Conservation (phyloP, 179 eudicot genomes). For the Spergularia azorica region DNA sequence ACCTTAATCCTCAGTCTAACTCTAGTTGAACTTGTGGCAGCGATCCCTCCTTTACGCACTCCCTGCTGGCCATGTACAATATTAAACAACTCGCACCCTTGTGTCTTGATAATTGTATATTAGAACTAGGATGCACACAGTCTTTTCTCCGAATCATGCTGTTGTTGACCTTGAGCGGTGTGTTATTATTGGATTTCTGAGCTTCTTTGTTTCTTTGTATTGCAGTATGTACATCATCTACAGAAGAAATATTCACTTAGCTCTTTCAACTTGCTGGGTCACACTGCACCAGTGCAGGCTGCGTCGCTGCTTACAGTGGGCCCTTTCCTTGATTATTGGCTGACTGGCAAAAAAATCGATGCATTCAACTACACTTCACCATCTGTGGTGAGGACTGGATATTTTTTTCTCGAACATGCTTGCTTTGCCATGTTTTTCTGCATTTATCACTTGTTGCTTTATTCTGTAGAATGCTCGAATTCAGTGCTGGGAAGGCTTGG, state of each 20-base stretch:
- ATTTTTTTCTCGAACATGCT: no score
- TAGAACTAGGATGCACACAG: no score
- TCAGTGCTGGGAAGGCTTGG: not conserved
- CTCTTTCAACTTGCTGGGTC: conserved; percentile 47
- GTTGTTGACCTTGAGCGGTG: not conserved
- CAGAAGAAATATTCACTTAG: conserved; percentile 48
- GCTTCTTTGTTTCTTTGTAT: not conserved
- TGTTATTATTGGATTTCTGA: not conserved
- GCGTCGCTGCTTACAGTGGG: conserved; percentile 46
- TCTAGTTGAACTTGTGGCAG: not conserved
- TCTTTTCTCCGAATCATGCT: not conserved
- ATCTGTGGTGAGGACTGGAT: conserved; percentile 38
- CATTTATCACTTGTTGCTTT: not conserved
- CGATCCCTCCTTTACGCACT: not conserved
- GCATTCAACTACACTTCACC: conserved; percentile 36
- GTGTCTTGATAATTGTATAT: no score
- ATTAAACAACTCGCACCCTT: no score
- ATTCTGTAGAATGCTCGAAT: not conserved
- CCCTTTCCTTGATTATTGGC: conserved; percentile 52
- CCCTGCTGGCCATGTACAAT: not conserved
- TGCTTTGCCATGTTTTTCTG: no score
- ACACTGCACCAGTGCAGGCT: conserved; percentile 53
- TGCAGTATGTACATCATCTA: conserved; percentile 48
- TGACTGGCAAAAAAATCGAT: conserved; percentile 44
- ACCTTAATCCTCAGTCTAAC: no score